Evolutionary conservation across 148 eudicot genomes (phyloP).

Genomic region (Oxyria digyna): DNA sequence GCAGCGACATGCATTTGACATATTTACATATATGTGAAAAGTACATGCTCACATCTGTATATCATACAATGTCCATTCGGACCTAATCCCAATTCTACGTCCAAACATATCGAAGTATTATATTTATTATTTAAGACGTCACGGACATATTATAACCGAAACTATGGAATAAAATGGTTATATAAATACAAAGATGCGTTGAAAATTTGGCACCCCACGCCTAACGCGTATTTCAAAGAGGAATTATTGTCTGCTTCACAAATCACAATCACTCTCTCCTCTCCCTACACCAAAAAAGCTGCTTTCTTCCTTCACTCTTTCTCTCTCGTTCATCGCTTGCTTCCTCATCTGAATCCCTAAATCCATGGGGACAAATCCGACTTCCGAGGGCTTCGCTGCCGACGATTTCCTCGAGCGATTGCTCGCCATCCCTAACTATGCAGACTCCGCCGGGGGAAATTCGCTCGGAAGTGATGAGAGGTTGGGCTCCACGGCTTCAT

Average conservation of each 20-base stretch:
- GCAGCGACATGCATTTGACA: too few relatives aligned
- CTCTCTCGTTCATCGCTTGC: not conserved
- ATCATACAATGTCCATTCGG: too few relatives aligned
- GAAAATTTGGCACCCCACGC: conserved; percentile 6
- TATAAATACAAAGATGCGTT: not conserved
- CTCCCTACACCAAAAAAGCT: not conserved
- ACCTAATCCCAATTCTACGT: too few relatives aligned
- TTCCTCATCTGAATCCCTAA: not conserved
- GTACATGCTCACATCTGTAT: too few relatives aligned
- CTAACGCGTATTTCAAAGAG: conserved; percentile 1
- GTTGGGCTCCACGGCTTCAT: conserved; percentile 1
- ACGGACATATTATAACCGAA: too few relatives aligned
- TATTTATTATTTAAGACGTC: not conserved
- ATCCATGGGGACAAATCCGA: conserved; percentile 8
- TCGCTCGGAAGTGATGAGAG: conserved; percentile 7
- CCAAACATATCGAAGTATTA: not conserved
- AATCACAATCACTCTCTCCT: not conserved
- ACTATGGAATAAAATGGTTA: too few relatives aligned
- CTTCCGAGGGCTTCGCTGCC: conserved; percentile 5
- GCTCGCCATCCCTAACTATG: not conserved
- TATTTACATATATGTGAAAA: too few relatives aligned
- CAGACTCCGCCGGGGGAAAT: conserved; percentile 6
- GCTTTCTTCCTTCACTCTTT: not conserved
- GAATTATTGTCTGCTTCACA: conserved; percentile 5
- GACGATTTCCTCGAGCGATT: conserved; percentile 8